phyloP scores from a whole-genome alignment of 306 rosid genomes.

The Crotalaria pallida region DNA sequence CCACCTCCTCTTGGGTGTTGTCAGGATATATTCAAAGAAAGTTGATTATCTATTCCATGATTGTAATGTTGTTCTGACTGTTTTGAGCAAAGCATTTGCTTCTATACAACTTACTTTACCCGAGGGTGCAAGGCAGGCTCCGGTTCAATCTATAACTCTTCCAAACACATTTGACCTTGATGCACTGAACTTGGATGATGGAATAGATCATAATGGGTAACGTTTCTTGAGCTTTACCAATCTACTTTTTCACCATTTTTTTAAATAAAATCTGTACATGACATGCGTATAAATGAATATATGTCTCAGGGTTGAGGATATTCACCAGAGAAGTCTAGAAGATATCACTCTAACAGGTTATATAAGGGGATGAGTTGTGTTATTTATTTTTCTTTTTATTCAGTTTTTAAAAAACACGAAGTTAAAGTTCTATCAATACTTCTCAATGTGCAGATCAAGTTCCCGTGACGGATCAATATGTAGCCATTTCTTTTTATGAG shows the following conservation, averaged over 20 bases:
- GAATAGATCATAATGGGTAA: constrained; percentile 38
- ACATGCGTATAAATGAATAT: constrained; percentile 4
- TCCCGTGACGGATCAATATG: constrained; percentile 37
- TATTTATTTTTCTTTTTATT: not conserved
- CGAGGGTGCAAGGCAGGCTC: constrained; percentile 70
- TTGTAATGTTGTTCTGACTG: constrained; percentile 41
- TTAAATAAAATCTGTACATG: not conserved
- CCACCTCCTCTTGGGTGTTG: constrained; percentile 78
- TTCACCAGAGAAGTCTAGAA: constrained; percentile 47
- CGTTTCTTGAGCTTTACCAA: not conserved
- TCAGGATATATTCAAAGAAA: constrained; percentile 81
- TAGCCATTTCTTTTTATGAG: constrained; percentile 67
- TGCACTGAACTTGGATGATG: constrained; percentile 38
- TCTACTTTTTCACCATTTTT: not conserved
- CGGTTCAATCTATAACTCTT: constrained; percentile 56
- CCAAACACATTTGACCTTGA: constrained; percentile 70
- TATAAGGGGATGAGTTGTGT: not conserved
- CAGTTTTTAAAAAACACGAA: not conserved
- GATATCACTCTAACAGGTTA: constrained; percentile 76
- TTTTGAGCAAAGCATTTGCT: constrained; percentile 44
- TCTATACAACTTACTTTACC: constrained; percentile 48
- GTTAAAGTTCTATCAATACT: not conserved
- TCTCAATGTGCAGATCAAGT: constrained; percentile 49
- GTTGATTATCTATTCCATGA: constrained; percentile 68
- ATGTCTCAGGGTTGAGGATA: constrained; percentile 41